These are phyloP conservation scores for Poterioochromonas sp. DNA, from an alignment of 352 stramenopile genomes.

Conservation along the genomic window DNA sequence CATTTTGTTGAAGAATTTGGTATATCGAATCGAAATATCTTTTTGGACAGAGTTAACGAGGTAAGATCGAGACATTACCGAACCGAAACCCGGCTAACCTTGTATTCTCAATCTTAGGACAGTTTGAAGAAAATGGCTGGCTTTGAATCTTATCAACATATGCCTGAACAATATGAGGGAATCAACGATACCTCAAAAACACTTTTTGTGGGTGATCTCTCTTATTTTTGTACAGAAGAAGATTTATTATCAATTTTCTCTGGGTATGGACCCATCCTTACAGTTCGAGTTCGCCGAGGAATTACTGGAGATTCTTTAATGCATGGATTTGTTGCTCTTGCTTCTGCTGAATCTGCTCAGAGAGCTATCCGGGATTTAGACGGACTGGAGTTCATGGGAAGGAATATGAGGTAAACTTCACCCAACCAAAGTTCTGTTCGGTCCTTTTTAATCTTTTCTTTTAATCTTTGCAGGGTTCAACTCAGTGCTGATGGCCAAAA, in stretches of 20 bases:
- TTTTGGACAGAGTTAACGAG: no score
- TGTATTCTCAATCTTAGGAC: no score
- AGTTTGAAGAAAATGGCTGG: no score
- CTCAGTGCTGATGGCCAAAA: background rate
- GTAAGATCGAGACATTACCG: no score
- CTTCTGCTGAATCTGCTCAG: background rate
- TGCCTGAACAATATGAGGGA: no score
- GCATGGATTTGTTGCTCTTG: background rate
- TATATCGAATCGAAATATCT: no score
- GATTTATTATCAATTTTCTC: background rate
- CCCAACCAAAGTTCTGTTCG: background rate
- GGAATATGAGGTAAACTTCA: background rate
- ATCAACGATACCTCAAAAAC: background rate
- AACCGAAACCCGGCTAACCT: no score
- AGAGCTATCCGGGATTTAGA: background rate
- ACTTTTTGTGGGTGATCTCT: slow-evolving; percentile 6
- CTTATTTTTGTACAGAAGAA: slow-evolving; percentile 5
- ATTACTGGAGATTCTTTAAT: slow-evolving; percentile 12
- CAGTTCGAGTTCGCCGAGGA: background rate
- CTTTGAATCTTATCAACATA: no score
- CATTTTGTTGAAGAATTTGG: no score
- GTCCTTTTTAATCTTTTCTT: background rate
- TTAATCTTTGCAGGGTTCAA: background rate
- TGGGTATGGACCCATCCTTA: background rate
- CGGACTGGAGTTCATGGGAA: slow-evolving; percentile 7